Conservation (phyloP, 768 basidiomycete species). For the Paxillus involutus region DNA sequence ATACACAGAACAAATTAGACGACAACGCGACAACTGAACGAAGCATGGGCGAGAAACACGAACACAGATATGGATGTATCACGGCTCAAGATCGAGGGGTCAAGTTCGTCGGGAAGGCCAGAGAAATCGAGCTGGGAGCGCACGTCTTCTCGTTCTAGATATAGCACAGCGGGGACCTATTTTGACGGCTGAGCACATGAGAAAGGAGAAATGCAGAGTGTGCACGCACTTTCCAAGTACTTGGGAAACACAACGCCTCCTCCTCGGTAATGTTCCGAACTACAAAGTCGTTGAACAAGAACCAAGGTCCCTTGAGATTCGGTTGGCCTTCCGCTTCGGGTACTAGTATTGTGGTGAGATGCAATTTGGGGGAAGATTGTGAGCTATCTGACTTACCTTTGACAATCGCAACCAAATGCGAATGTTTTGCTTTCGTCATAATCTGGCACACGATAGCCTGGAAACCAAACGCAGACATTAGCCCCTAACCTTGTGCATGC, state of each 20-base stretch:
- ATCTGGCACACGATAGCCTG: constrained; percentile 86
- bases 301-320: constrained; percentile 65
- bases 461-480: not conserved
- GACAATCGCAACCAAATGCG: constrained; percentile 87
- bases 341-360: constrained; percentile 42
- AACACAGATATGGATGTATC: constrained; percentile 90
- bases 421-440: constrained; percentile 62
- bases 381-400: constrained; percentile 50
- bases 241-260: constrained; percentile 85
- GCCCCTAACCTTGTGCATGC: not conserved
- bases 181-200: constrained; percentile 15
- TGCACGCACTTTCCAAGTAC: constrained; percentile 84
- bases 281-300: constrained; percentile 95
- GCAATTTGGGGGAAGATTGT: not conserved
- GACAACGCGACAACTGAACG: not conserved
- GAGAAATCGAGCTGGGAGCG: constrained; percentile 59
- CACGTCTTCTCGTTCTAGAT: constrained; percentile 76
- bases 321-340: constrained; percentile 58
- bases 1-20: not conserved
- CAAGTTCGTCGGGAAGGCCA: constrained; percentile 62
- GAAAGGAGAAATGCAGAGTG: not conserved
- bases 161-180: constrained; percentile 87
- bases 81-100: constrained; percentile 72
- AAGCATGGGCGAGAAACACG: constrained; percentile 21
- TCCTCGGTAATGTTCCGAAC: constrained; percentile 82